Evolutionary conservation across 2,329 filamentous ascomycete genomes (phyloP).

Genomic region (Verticillium zaregamsianum): DNA sequence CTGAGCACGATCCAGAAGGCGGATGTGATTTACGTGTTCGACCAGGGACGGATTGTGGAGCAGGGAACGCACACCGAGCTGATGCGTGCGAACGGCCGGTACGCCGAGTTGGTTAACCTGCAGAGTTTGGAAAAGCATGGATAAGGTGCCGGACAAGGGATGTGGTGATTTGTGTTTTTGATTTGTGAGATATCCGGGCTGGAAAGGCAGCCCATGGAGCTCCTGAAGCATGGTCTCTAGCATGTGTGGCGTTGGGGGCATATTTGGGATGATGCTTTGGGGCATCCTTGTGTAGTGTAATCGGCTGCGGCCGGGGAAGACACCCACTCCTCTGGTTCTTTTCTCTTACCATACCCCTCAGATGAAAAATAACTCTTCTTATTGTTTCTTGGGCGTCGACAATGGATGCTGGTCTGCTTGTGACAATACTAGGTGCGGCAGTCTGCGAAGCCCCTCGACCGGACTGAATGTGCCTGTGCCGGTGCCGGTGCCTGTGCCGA

Average conservation of each 20-base stretch:
- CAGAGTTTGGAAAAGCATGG: conserved; percentile 67
- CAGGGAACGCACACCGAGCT: conserved; percentile 73
- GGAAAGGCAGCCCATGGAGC: neutral
- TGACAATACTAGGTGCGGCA: neutral
- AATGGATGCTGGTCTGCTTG: no score
- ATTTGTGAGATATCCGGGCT: neutral
- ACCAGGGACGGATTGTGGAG: conserved; percentile 82
- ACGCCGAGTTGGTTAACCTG: conserved; percentile 74
- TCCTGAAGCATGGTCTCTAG: neutral
- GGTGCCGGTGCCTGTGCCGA: no score
- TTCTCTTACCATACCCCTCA: neutral
- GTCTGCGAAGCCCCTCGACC: no score
- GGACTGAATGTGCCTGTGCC: no score
- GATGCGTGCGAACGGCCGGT: conserved; percentile 65
- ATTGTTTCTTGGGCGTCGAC: no score
- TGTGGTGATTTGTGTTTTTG: neutral
- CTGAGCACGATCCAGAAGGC: conserved; percentile 92
- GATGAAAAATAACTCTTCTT: neutral
- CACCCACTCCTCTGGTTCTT: neutral
- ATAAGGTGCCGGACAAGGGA: conserved; percentile 10
- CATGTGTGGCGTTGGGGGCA: neutral
- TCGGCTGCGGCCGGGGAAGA: conserved; percentile 5
- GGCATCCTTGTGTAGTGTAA: conserved; percentile 3
- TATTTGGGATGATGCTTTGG: neutral
- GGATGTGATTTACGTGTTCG: conserved; percentile 95